phyloP scores from a whole-genome alignment of 371 early-diverging fungal species.

The Mortierella sp. region DNA sequence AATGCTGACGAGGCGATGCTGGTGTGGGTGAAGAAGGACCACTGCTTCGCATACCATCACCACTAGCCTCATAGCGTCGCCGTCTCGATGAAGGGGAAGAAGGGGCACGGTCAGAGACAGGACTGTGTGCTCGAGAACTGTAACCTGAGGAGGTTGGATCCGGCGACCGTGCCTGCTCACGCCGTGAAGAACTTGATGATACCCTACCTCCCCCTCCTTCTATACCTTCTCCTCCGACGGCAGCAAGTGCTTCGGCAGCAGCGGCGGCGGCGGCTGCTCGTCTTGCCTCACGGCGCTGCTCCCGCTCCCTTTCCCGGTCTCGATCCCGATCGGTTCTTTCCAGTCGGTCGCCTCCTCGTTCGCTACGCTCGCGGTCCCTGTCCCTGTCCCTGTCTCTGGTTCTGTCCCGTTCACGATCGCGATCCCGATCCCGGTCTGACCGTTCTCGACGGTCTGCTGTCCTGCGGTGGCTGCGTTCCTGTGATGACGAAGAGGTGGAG shows the following conservation, averaged over 20 bases:
- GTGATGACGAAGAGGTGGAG: conserved; percentile 6
- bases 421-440: neutral
- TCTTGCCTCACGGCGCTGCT: too few species aligned
- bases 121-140: conserved; percentile 1
- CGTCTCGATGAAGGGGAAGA: conserved; percentile 9
- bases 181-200: too few species aligned
- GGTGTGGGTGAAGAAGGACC: neutral
- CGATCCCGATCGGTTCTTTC: neutral
- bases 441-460: conserved; percentile 19
- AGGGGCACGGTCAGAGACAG: neutral
- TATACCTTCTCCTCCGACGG: too few species aligned
- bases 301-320: neutral
- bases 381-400: conserved; percentile 9
- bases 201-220: neutral
- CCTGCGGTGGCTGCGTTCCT: conserved; percentile 20
- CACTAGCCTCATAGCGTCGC: neutral
- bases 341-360: neutral
- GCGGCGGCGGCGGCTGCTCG: too few species aligned
- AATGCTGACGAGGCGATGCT: neutral
- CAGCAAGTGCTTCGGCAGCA: too few species aligned
- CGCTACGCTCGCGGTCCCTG: neutral
- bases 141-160: neutral
- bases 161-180: neutral
- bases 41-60: too few species aligned
- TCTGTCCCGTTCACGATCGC: too few species aligned